These are phyloP conservation scores for Cryphonectria japonica DNA, from an alignment of 2,329 filamentous ascomycete species.

Conservation along the genomic window DNA sequence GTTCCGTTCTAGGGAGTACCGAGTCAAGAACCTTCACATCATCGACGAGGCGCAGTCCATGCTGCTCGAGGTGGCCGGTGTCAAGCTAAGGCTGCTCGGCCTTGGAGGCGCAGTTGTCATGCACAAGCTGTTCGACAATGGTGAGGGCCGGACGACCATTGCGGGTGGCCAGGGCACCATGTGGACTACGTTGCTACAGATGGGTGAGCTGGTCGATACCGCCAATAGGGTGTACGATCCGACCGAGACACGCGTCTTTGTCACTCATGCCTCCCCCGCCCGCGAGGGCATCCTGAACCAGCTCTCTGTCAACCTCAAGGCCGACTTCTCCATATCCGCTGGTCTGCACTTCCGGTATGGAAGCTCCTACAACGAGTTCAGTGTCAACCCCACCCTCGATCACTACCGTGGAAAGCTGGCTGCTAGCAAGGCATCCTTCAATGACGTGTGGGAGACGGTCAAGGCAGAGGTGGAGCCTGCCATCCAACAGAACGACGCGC, in stretches of 20 bases:
- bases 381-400: slow-evolving; percentile 95
- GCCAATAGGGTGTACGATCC: slow-evolving; percentile 98
- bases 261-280: slow-evolving; percentile 95
- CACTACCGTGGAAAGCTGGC: slow-evolving; percentile 98
- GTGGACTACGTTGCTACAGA: slow-evolving; percentile 98
- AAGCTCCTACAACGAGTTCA: slow-evolving; percentile 99
- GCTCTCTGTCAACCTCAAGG: slow-evolving; percentile 94
- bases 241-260: slow-evolving; percentile 93
- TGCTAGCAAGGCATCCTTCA: slow-evolving; percentile 97
- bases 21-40: slow-evolving; percentile 95
- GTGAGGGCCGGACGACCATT: slow-evolving; percentile 96
- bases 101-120: slow-evolving; percentile 97
- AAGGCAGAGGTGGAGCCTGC: slow-evolving; percentile 94
- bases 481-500: slow-evolving; percentile 89
- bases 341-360: slow-evolving; percentile 98
- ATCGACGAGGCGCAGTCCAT: slow-evolving; percentile 98
- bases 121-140: slow-evolving; percentile 99
- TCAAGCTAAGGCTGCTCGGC: slow-evolving; percentile 92
- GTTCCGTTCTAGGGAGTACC: slow-evolving; percentile 96
- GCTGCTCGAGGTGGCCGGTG: slow-evolving; percentile 89
- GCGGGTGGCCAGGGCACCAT: slow-evolving; percentile 98
- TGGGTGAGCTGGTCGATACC: slow-evolving; percentile 97
- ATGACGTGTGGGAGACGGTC: slow-evolving; percentile 99
- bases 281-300: slow-evolving; percentile 97
- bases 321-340: slow-evolving; percentile 96